These are phyloP conservation scores for Colletotrichum truncatum DNA, from an alignment of 2,329 filamentous ascomycete species.

Conservation along the genomic window DNA sequence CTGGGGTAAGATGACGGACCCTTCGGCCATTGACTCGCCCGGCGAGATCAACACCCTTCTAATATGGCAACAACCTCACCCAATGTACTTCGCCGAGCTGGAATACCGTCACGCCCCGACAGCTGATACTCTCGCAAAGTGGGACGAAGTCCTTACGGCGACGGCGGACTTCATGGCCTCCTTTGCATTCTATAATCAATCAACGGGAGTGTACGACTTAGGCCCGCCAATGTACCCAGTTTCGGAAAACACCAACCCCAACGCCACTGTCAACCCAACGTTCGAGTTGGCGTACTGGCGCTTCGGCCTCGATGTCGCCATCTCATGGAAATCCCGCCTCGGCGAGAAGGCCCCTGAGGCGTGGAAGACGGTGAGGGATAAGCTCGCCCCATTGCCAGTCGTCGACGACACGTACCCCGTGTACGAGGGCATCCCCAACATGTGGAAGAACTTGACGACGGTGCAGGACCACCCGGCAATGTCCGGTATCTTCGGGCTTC, in stretches of 20 bases:
- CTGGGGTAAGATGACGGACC: conserved; percentile 52
- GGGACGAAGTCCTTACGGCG: conserved; percentile 60
- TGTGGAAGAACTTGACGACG: conserved; percentile 51
- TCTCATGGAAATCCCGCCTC: conserved; percentile 60
- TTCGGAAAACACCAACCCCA: conserved; percentile 67
- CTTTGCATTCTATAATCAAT: conserved; percentile 63
- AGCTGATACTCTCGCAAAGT: conserved; percentile 54
- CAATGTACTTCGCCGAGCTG: conserved; percentile 67
- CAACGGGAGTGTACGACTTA: conserved; percentile 60
- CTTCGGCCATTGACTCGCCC: conserved; percentile 62
- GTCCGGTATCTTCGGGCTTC: conserved; percentile 52
- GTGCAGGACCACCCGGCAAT: conserved; percentile 53
- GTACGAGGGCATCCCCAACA: conserved; percentile 56
- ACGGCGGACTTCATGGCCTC: conserved; percentile 69
- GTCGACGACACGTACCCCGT: conserved; percentile 60
- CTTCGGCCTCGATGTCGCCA: conserved; percentile 65
- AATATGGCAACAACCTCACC: conserved; percentile 71
- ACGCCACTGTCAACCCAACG: conserved; percentile 64
- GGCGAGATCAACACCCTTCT: conserved; percentile 69
- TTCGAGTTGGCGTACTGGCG: conserved; percentile 71
- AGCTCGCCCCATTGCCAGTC: conserved; percentile 62
- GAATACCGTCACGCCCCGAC: conserved; percentile 59
- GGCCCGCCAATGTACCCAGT: conserved; percentile 56
- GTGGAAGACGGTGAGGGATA: conserved; percentile 59
- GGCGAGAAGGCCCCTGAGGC: conserved; percentile 48